Base-by-base conservation (phyloP, 345 rosid genomes). In the Gossypium stocksii region DNA sequence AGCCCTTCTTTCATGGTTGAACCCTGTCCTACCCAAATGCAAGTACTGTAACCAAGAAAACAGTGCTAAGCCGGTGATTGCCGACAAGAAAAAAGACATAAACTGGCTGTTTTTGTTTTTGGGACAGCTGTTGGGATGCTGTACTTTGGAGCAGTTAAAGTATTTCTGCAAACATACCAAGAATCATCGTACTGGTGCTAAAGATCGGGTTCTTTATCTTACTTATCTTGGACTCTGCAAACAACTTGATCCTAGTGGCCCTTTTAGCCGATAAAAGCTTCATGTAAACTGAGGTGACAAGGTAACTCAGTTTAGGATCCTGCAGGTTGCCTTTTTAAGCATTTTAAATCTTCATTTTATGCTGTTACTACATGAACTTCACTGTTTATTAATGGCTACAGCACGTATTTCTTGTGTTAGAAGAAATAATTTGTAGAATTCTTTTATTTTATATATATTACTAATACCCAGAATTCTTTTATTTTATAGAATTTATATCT, bases 61-160 rank as follows among this genome's bases (percentile, higher is more conserved):
- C 56, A 72, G 89, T 48, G 87, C 58, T 12, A 88, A 82, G 79
- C 95, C 98, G 0, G 83, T 91, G 77, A 80, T 89, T 17, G 60
- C 89, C 0, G 82, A 71, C 14, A 68, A 87, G 79, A 92, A 89
- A 78, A 69, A 79, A 65, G 13, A 67, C 19, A 92, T 92, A 25
- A 94, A 92, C 75, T 94, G 98, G 98, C 78, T 94, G 77, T 94
- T 94, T 77, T 75, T 94, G 87, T 82, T 94, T 22, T 79, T 91
- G 63, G 98, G 95, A 15, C 90, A 91, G 76, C 72, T 83, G 73
- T 66, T 94, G 25, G 97, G 97, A 0, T 83, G 83, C 65, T 92
- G 95, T 69, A 88, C 94, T 3, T 83, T 94, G 22, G 86, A 85
- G 2, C 92, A 92, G 78, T 78, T 94, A 68, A 94, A 89, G 87